Percentiles rank a stretch among this genome's conserved stretches.
Conservation (phyloP, 1,139 yeast species). For the Blastobotrys apis region DNA sequence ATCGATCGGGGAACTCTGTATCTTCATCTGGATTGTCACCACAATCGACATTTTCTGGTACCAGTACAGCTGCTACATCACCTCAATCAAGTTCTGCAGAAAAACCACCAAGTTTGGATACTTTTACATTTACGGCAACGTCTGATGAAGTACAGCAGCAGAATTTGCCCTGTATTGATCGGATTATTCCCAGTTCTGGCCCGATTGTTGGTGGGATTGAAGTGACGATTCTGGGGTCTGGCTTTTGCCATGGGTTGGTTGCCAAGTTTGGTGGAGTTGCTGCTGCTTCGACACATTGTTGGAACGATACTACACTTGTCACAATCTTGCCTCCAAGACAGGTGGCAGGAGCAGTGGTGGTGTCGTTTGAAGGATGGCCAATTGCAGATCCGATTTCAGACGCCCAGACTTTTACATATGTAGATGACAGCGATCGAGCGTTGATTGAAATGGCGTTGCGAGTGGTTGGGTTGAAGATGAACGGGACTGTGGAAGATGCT, state of each 20-base stretch:
- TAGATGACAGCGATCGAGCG: slow-evolving; percentile 90
- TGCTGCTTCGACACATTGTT: slow-evolving; percentile 84
- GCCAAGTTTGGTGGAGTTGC: slow-evolving; percentile 80
- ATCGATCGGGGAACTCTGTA: slow-evolving; percentile 2
- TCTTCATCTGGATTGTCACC: slow-evolving; percentile 3
- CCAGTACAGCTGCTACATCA: slow-evolving; percentile 9
- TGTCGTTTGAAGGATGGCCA: slow-evolving; percentile 53
- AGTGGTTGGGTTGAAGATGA: slow-evolving; percentile 89
- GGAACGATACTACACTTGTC: slow-evolving; percentile 88
- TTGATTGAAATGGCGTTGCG: slow-evolving; percentile 85
- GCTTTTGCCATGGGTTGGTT: slow-evolving; percentile 71
- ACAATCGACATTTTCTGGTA: neutral
- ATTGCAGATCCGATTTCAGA: slow-evolving; percentile 27
- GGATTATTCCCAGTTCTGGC: slow-evolving; percentile 89
- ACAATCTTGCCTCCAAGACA: slow-evolving; percentile 86
- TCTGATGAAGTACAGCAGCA: slow-evolving; percentile 12
- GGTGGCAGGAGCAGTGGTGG: slow-evolving; percentile 82
- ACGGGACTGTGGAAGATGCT: slow-evolving; percentile 86
- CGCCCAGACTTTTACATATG: slow-evolving; percentile 67
- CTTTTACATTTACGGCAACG: neutral
- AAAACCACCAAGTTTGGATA: neutral
- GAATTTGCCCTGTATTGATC: slow-evolving; percentile 56
- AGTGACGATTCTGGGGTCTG: slow-evolving; percentile 77
- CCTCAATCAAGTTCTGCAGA: slow-evolving; percentile 1
- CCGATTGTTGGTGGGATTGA: slow-evolving; percentile 93